Conservation (phyloP, 2,329 filamentous ascomycete genomes). For the Chalaropsis thielavioides region DNA sequence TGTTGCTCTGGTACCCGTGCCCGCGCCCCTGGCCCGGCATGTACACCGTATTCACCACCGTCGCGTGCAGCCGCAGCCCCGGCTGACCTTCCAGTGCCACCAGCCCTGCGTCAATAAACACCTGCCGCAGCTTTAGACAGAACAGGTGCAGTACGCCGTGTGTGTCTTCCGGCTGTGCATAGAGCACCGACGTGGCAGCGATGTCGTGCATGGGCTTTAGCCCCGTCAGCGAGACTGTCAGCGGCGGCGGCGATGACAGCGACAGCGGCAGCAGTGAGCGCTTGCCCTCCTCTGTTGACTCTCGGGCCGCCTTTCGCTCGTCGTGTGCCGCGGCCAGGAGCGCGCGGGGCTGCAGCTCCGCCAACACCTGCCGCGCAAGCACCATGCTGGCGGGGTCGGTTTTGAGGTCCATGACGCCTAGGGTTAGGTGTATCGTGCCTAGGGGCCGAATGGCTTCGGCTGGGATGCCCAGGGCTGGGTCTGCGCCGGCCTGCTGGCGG, state of each 20-base stretch:
- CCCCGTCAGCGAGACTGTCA: conserved; percentile 37
- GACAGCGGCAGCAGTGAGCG: too few relatives aligned
- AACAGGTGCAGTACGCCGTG: conserved; percentile 40
- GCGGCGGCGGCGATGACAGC: conserved; percentile 15
- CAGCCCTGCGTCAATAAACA: conserved; percentile 42
- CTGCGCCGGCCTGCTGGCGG: conserved; percentile 37
- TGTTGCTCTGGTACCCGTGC: conserved; percentile 1
- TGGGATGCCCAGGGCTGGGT: conserved; percentile 37
- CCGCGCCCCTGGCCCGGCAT: conserved; percentile 28
- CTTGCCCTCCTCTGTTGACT: not conserved
- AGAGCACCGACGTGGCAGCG: conserved; percentile 46
- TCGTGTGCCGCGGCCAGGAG: conserved; percentile 7
- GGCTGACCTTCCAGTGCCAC: conserved; percentile 41
- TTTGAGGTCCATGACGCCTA: conserved; percentile 70
- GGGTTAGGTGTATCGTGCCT: conserved; percentile 70
- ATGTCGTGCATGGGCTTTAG: conserved; percentile 48
- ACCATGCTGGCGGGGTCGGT: not conserved
- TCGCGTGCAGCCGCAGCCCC: conserved; percentile 65
- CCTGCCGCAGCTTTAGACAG: conserved; percentile 38
- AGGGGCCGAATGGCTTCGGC: conserved; percentile 56
- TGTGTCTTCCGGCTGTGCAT: conserved; percentile 44
- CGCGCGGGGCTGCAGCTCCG: conserved; percentile 20
- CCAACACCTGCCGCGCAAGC: conserved; percentile 27
- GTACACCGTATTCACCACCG: conserved; percentile 75
- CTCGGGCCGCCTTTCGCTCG: conserved; percentile 18